phyloP scores from a whole-genome alignment of 352 stramenopile genomes.

The Pythium graminicola region DNA sequence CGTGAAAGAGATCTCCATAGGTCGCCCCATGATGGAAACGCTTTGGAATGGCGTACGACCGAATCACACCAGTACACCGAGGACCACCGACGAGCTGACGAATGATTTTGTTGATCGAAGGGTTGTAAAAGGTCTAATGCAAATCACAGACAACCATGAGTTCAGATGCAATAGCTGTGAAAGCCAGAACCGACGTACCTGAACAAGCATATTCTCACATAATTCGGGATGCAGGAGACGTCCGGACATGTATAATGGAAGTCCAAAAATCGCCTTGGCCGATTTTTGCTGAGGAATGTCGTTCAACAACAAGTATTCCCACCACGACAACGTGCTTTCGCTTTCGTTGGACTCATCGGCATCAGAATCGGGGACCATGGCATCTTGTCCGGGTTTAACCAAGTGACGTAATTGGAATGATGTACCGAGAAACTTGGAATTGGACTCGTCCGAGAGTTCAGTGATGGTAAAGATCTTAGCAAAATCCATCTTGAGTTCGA shows the following conservation, averaged over 20 bases:
- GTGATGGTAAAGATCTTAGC: conserved; percentile 81
- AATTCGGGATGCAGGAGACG: conserved; percentile 72
- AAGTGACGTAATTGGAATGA: conserved; percentile 52
- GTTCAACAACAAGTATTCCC: conserved; percentile 62
- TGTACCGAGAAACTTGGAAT: conserved; percentile 85
- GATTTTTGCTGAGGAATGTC: conserved; percentile 52
- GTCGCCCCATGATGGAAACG: conserved; percentile 31
- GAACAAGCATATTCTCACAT: conserved; percentile 82
- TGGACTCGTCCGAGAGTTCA: conserved; percentile 72
- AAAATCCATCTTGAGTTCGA: conserved; percentile 85
- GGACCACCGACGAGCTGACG: conserved; percentile 70
- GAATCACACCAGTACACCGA: conserved; percentile 70
- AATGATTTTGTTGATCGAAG: conserved; percentile 82
- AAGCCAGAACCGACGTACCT: conserved; percentile 26
- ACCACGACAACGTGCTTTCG: conserved; percentile 38
- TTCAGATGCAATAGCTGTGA: neutral
- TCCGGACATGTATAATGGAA: conserved; percentile 82
- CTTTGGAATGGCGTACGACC: conserved; percentile 43
- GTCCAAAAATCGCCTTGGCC: conserved; percentile 69
- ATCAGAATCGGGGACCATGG: neutral
- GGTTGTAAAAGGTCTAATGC: conserved; percentile 84
- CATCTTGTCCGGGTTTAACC: neutral
- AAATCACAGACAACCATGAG: neutral
- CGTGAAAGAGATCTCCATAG: conserved; percentile 59
- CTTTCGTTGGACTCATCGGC: conserved; percentile 12